These are phyloP conservation scores for Kokia cookei DNA, from an alignment of 441 rosid genomes.

Conservation along the genomic window DNA sequence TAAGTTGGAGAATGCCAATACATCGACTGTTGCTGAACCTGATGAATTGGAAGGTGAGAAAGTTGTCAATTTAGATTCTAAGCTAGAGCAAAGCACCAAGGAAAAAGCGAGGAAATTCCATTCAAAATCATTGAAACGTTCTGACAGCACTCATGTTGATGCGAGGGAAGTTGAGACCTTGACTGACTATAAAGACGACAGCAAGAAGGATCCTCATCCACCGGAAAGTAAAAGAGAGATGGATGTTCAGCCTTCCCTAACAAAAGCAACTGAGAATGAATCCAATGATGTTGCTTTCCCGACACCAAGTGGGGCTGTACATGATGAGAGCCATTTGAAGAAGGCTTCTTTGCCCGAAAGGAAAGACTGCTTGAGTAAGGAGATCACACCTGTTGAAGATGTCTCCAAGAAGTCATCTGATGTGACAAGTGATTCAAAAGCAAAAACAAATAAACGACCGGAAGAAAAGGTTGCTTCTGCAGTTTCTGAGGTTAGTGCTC, in stretches of 20 bases:
- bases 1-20: slow-evolving; percentile 26
- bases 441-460: slow-evolving; percentile 33
- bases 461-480: slow-evolving; percentile 43
- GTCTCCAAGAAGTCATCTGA: slow-evolving; percentile 43
- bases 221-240: slow-evolving; percentile 29
- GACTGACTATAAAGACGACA: neutral
- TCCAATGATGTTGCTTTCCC: slow-evolving; percentile 12
- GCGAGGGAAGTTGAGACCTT: slow-evolving; percentile 4
- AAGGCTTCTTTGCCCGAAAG: slow-evolving; percentile 43
- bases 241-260: slow-evolving; percentile 18
- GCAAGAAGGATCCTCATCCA: neutral
- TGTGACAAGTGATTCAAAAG: slow-evolving; percentile 48
- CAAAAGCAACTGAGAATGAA: slow-evolving; percentile 23
- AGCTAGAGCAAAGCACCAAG: neutral
- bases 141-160: neutral
- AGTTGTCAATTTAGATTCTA: neutral
- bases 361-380: slow-evolving; percentile 45
- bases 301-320: neutral
- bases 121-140: neutral
- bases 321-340: slow-evolving; percentile 17
- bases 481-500: slow-evolving; percentile 35
- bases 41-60: slow-evolving; percentile 29
- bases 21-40: slow-evolving; percentile 27
- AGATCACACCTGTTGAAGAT: slow-evolving; percentile 32
- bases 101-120: neutral